Percentiles rank a stretch among this genome's conserved stretches.
These are phyloP conservation scores for Colletotrichum liriopes DNA, from an alignment of 2,329 filamentous ascomycete genomes.

Conservation along the genomic window DNA sequence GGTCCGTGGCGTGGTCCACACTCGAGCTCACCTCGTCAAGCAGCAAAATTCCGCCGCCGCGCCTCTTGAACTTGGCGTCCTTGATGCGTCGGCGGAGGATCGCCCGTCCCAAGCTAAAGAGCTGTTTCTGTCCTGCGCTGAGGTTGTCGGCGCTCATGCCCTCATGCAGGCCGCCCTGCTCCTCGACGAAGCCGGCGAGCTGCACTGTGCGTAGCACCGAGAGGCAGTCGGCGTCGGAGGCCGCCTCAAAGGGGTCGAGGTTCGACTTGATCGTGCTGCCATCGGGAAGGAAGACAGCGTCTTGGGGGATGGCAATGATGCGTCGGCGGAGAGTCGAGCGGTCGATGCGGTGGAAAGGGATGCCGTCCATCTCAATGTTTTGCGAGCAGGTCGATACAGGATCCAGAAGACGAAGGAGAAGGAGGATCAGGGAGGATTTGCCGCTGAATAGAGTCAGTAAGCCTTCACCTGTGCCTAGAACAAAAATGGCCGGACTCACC, in stretches of 20 bases:
- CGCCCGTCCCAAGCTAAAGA: slow-evolving; percentile 72
- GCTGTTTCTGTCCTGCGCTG: slow-evolving; percentile 71
- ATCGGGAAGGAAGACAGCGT: slow-evolving; percentile 61
- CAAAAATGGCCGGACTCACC: slow-evolving; percentile 12
- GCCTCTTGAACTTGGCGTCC: slow-evolving; percentile 28
- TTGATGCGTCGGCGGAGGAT: slow-evolving; percentile 62
- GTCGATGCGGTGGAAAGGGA: slow-evolving; percentile 54
- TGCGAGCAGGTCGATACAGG: slow-evolving; percentile 43
- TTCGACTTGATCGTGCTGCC: slow-evolving; percentile 55
- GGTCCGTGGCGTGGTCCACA: slow-evolving; percentile 60
- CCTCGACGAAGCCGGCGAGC: slow-evolving; percentile 48
- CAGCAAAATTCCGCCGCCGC: slow-evolving; percentile 52
- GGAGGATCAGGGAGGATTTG: slow-evolving; percentile 54
- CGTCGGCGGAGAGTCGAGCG: slow-evolving; percentile 57
- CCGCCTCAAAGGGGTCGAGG: slow-evolving; percentile 53
- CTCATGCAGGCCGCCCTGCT: slow-evolving; percentile 47
- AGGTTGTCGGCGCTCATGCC: slow-evolving; percentile 61
- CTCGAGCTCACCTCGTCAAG: slow-evolving; percentile 62
- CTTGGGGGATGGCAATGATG: slow-evolving; percentile 64
- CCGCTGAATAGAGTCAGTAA: slow-evolving; percentile 45
- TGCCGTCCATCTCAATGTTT: slow-evolving; percentile 56
- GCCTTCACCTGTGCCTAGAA: fast-evolving
- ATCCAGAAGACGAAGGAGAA: slow-evolving; percentile 54
- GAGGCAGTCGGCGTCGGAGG: slow-evolving; percentile 48
- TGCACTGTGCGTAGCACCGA: slow-evolving; percentile 49